Evolutionary conservation across 176 grass and related monocot genomes (phyloP), one percentile per base, ranked within the genome.

Genomic region (Pontederia paniculata): DNA sequence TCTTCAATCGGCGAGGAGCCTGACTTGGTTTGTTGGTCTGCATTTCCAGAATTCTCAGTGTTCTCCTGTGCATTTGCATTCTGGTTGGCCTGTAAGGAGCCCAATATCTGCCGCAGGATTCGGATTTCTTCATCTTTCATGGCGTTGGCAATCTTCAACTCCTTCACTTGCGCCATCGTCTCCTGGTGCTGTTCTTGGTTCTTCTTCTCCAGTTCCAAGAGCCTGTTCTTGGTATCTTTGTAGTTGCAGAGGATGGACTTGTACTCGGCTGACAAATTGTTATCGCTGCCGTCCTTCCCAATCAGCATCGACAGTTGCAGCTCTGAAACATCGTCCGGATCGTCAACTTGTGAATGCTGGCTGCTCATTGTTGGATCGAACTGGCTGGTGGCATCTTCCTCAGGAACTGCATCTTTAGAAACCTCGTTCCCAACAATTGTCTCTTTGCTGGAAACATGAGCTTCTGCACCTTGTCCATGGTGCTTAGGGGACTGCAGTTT

Each of bases 121-220:
- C 65, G 66, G 47, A 89, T 84, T 66, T 89, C 77, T 57, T 84
- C 58, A 31, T 89, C 86, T 78, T 89, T 89, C 7, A 8, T 78
- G 41, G 67, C 68, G 73, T 78, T 84, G 63, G 67, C 67, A 65
- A 64, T 78, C 63, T 78, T 81, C 56, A 89, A 58, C 57, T 78
- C 86, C 14, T 81, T 76, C 12, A 89, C 74, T 62, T 84, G 74
- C 44, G 62, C 66, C 58, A 84, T 81, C 17, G 74, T 75, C 53
- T 75, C 77, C 28, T 48, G 19, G 59, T 84, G 74, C 25, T 78
- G 69, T 21, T 81, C 51, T 57, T 61, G 48, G 37, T 75, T 78
- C 58, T 56, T 65, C 45, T 75, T 78, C 81, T 89, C 74, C 10
- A 81, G 69, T 48, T 78, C 71, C 15, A 63, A 84, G 57, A 84